Evolutionary conservation across 208 protist species (phyloP).

Genomic region (Trypanosoma theileri): DNA sequence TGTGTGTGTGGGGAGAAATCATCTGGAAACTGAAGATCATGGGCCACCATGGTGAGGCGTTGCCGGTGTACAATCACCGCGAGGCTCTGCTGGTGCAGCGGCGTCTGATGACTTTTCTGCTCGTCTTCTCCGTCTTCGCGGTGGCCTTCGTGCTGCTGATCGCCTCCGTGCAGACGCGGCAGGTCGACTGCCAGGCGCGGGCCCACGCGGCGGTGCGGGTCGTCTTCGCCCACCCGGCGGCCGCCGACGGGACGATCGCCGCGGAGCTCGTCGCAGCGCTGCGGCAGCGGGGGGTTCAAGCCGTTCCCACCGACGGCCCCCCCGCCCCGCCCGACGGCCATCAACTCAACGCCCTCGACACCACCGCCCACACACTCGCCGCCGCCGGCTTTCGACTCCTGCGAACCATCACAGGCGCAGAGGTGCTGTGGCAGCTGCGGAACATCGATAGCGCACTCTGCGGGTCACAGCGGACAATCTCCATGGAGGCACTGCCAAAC

Average conservation of each 20-base stretch:
- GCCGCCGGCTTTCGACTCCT: slow-evolving; percentile 64
- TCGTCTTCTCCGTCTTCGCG: slow-evolving; percentile 66
- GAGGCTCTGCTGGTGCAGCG: slow-evolving; percentile 45
- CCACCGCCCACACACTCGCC: slow-evolving; percentile 21
- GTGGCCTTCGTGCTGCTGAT: slow-evolving; percentile 60
- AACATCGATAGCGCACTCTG: slow-evolving; percentile 63
- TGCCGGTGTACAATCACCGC: slow-evolving; percentile 38
- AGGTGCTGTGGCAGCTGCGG: slow-evolving; percentile 53
- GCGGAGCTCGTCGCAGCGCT: neutral
- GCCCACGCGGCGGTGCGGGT: slow-evolving; percentile 46
- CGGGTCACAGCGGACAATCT: slow-evolving; percentile 42
- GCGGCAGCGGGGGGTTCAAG: no score
- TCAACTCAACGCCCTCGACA: slow-evolving; percentile 67
- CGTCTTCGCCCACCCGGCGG: slow-evolving; percentile 29
- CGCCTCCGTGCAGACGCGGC: slow-evolving; percentile 56
- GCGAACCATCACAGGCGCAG: slow-evolving; percentile 29
- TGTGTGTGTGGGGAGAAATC: neutral
- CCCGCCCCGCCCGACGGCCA: no score
- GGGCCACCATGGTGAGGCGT: slow-evolving; percentile 44
- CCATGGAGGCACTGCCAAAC: slow-evolving; percentile 82
- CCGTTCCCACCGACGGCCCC: no score
- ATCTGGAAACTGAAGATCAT: slow-evolving; percentile 15
- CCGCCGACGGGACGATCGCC: slow-evolving; percentile 19
- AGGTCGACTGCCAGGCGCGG: slow-evolving; percentile 68
- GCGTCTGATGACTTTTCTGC: slow-evolving; percentile 68